Evolutionary conservation across 1,139 yeast genomes (phyloP), one percentile per base, ranked within the genome.

Genomic region (Candida sp.): DNA sequence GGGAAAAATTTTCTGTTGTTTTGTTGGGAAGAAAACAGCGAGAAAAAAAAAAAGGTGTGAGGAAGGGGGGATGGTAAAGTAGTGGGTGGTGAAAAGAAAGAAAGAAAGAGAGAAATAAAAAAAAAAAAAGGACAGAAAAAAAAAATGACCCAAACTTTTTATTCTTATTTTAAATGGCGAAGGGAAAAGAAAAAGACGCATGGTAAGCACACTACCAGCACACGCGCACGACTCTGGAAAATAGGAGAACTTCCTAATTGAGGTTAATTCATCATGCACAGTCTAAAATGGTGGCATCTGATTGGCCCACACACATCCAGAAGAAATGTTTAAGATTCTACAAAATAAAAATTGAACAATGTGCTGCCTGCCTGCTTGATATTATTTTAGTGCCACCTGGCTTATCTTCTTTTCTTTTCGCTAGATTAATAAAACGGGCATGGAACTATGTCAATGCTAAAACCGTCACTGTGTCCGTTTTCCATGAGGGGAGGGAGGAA

Each of bases 21-120:
- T 38, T 38, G 42, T 38, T 38, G 42, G 42, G 42, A 38, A 38
- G 42, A 26, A 26, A 26, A 38, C 28, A 38, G 42, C n/a, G 42
- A 38, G 30, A 38, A 26, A 11, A 38, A 38, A 38, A 26, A 38
- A 34, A 34, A 34, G 22, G 31, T 28, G 31, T 7, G 31, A 28
- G 31, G 22, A n/a, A 38, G 30, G 42, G 17, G n/a, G 22, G 17
- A 17, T 17, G 17, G 27, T 7, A 37, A 38, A 38, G 17, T 5
- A 5, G 31, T 25, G 23, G 31, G 9, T 26, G 31, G n/a, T n/a
- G 27, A 37, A 37, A 23, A 9, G 11, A 32, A 32, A 32, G 22
- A 34, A 34, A 38, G 17, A 38, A 26, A 26, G 27, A 31, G 35
- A 31, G 12, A 41, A 8, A 26, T 5, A 25, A 39, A 39, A 39